Evolutionary conservation across 495 filamentous ascomycete genomes (phyloP).

Genomic region (Platismatia glauca): DNA sequence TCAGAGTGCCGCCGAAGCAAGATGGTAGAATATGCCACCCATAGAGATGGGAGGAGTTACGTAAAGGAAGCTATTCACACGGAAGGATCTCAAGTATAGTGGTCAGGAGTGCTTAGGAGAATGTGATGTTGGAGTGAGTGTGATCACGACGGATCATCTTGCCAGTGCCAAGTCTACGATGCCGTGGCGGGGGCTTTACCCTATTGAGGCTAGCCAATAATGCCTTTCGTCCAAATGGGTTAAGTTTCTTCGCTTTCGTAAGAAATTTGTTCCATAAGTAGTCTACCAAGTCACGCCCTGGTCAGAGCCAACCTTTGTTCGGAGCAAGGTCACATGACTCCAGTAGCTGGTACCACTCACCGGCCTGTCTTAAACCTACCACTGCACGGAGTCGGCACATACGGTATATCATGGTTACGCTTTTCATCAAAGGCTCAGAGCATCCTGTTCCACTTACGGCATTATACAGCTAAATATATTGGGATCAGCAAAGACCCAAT

Average conservation of each 20-base stretch:
- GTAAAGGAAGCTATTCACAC: not conserved
- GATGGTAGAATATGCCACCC: not conserved
- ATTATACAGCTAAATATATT: not conserved
- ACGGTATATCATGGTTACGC: too few relatives aligned
- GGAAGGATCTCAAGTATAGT: not conserved
- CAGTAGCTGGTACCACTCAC: too few relatives aligned
- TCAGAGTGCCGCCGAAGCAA: conserved; percentile 1
- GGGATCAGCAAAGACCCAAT: too few relatives aligned
- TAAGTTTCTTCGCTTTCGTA: too few relatives aligned
- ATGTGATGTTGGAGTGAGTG: not conserved
- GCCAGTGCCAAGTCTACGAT: not conserved
- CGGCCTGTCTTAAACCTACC: too few relatives aligned
- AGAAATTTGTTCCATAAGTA: too few relatives aligned
- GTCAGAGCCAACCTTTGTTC: not conserved
- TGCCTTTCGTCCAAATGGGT: not conserved
- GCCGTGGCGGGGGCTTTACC: not conserved
- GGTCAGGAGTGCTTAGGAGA: not conserved
- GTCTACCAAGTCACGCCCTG: not conserved
- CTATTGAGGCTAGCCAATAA: not conserved
- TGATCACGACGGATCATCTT: not conserved
- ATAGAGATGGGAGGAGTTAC: not conserved
- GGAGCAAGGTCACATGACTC: not conserved
- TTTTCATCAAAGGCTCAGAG: not conserved
- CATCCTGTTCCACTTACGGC: not conserved
- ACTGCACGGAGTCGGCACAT: too few relatives aligned